Evolutionary conservation across 345 rosid species (phyloP).

Genomic region (Cochlearia excelsa): DNA sequence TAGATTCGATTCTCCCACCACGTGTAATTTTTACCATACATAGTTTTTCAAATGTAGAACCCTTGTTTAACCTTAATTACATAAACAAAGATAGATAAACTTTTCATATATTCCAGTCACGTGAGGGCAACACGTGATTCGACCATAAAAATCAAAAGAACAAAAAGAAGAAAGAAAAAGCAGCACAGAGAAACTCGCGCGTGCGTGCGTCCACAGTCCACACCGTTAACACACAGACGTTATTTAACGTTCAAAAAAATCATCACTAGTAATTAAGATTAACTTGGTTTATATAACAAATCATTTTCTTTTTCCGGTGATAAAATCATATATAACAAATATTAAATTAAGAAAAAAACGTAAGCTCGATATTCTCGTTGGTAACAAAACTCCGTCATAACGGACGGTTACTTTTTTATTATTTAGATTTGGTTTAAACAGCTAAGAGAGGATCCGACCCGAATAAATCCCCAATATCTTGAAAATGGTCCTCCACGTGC

Average conservation of each 20-base stretch:
- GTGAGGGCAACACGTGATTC: conserved; percentile 40
- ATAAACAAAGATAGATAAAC: conserved; percentile 7
- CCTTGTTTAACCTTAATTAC: background rate
- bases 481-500: conserved; percentile 49
- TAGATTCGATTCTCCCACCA: conserved; percentile 24
- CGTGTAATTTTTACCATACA: conserved; percentile 1
- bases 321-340: background rate
- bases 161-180: conserved; percentile 21
- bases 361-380: conserved; percentile 2
- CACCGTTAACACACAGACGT: conserved; percentile 36
- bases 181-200: conserved; percentile 34
- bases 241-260: conserved; percentile 12
- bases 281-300: conserved; percentile 17
- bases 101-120: conserved; percentile 35
- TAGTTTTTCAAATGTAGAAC: too few relatives aligned
- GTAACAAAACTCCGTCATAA: conserved; percentile 25
- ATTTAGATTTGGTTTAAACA: conserved; percentile 24
- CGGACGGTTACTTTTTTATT: background rate
- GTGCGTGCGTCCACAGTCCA: conserved; percentile 38
- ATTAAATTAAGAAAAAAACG: too few relatives aligned
- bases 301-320: background rate
- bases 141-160: conserved; percentile 8
- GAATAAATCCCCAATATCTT: conserved; percentile 74
- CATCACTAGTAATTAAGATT: conserved; percentile 14
- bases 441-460: conserved; percentile 64